phyloP scores from a whole-genome alignment of 352 stramenopile genomes.

The Pythium phragmiticola region DNA sequence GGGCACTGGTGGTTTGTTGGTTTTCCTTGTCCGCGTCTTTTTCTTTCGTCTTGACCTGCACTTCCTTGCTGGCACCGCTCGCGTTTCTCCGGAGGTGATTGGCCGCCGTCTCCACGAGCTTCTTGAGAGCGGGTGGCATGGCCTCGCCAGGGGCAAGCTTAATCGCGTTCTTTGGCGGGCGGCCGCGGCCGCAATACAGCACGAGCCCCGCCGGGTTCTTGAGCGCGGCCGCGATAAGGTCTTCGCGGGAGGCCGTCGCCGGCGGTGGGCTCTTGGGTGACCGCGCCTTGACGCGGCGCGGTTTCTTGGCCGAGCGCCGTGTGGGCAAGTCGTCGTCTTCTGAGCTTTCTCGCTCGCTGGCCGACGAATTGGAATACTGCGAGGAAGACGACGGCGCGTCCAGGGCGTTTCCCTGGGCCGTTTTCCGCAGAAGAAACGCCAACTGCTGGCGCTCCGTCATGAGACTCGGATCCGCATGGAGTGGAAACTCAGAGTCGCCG shows the following conservation, averaged over 20 bases:
- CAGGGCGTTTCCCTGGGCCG: slow-evolving; percentile 53
- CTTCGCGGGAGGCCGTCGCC: slow-evolving; percentile 8
- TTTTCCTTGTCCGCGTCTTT: slow-evolving; percentile 19
- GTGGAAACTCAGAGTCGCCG: slow-evolving; percentile 19
- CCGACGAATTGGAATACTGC: background rate
- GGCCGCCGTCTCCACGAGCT: slow-evolving; percentile 15
- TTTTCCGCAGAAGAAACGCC: slow-evolving; percentile 70
- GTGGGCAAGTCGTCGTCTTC: slow-evolving; percentile 35
- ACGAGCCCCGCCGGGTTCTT: slow-evolving; percentile 23
- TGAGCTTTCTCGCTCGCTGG: slow-evolving; percentile 25
- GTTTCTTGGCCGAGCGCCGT: slow-evolving; percentile 11
- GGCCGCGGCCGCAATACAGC: slow-evolving; percentile 21
- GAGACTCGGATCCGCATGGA: slow-evolving; percentile 52
- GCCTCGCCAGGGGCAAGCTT: slow-evolving; percentile 18
- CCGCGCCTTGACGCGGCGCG: slow-evolving; percentile 19
- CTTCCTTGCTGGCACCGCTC: slow-evolving; percentile 3
- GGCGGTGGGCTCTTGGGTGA: slow-evolving; percentile 15
- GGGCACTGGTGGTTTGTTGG: background rate
- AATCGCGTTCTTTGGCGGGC: slow-evolving; percentile 25
- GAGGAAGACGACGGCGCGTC: slow-evolving; percentile 28
- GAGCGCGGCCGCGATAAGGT: slow-evolving; percentile 21
- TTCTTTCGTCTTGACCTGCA: slow-evolving; percentile 8
- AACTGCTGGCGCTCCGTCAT: slow-evolving; percentile 84
- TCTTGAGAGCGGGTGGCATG: slow-evolving; percentile 16
- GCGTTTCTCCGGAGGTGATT: slow-evolving; percentile 7